A percentile compares a stretch with the other conserved stretches of the same genome.
phyloP scores from a whole-genome alignment of 805 yeast genomes.

The Yamadazyma sp. region DNA sequence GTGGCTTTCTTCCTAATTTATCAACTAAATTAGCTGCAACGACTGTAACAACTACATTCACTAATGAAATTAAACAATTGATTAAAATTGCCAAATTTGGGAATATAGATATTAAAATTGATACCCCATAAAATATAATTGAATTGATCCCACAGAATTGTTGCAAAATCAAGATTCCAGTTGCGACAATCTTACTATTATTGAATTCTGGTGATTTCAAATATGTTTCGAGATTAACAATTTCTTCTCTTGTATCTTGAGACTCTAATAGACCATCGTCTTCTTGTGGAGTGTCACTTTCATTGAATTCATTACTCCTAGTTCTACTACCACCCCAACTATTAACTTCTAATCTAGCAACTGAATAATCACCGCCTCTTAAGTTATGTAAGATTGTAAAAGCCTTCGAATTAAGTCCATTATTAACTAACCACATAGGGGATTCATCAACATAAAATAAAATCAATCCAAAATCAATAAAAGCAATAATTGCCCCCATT shows the following conservation, averaged over 20 bases:
- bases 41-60: slow-evolving; percentile 73
- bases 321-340: slow-evolving; percentile 24
- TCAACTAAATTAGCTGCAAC: slow-evolving; percentile 77
- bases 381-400: slow-evolving; percentile 31
- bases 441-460: slow-evolving; percentile 58
- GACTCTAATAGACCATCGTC: slow-evolving; percentile 12
- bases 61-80: slow-evolving; percentile 71
- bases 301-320: slow-evolving; percentile 2
- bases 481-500: slow-evolving; percentile 57
- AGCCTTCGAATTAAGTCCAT: slow-evolving; percentile 45
- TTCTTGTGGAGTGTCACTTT: slow-evolving; percentile 10
- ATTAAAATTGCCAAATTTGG: slow-evolving; percentile 70
- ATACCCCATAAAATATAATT: slow-evolving; percentile 89
- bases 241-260: slow-evolving; percentile 4
- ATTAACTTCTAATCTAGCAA: slow-evolving; percentile 34
- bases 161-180: slow-evolving; percentile 76
- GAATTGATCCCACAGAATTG: slow-evolving; percentile 93
- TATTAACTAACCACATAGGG: slow-evolving; percentile 73
- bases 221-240: slow-evolving; percentile 42
- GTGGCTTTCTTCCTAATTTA: slow-evolving; percentile 63
- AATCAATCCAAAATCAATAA: slow-evolving; percentile 41
- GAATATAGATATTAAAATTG: slow-evolving; percentile 66
- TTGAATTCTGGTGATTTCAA: slow-evolving; percentile 48
- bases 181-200: slow-evolving; percentile 61
- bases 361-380: slow-evolving; percentile 38